phyloP scores from a whole-genome alignment of 192 early-diverging fungal genomes.

The Backusella luteola region DNA sequence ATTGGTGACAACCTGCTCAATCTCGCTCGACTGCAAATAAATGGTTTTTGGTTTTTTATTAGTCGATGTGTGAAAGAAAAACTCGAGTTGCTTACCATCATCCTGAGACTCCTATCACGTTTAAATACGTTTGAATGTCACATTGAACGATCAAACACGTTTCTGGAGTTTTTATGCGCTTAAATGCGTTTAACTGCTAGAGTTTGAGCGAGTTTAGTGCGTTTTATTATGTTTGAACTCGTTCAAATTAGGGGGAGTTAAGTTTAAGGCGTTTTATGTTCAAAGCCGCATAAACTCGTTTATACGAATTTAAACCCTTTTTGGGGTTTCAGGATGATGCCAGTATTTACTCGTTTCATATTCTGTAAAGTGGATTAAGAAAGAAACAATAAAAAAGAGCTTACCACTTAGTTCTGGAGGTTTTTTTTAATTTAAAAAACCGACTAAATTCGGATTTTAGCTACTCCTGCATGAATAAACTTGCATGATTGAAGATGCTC shows the following conservation, averaged over 20 bases:
- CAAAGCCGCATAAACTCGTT: too few relatives aligned
- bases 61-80: neutral
- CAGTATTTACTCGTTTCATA: constrained; percentile 6
- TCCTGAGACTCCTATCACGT: too few relatives aligned
- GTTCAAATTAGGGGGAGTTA: too few relatives aligned
- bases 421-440: neutral
- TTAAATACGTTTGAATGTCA: too few relatives aligned
- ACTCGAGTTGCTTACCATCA: neutral
- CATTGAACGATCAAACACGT: too few relatives aligned
- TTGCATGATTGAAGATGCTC: neutral
- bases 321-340: too few relatives aligned
- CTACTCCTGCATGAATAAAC: neutral
- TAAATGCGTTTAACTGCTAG: too few relatives aligned
- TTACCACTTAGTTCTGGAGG: neutral
- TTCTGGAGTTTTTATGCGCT: too few relatives aligned
- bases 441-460: neutral
- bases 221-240: too few relatives aligned
- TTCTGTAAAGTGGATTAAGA: neutral
- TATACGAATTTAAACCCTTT: too few relatives aligned
- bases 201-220: too few relatives aligned
- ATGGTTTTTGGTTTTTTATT: neutral
- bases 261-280: too few relatives aligned
- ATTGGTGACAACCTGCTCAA: constrained; percentile 35
- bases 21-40: constrained; percentile 23
- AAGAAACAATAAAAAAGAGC: neutral